These are phyloP conservation scores for Mortierella claussenii DNA, from an alignment of 192 early-diverging fungal genomes.

Conservation along the genomic window DNA sequence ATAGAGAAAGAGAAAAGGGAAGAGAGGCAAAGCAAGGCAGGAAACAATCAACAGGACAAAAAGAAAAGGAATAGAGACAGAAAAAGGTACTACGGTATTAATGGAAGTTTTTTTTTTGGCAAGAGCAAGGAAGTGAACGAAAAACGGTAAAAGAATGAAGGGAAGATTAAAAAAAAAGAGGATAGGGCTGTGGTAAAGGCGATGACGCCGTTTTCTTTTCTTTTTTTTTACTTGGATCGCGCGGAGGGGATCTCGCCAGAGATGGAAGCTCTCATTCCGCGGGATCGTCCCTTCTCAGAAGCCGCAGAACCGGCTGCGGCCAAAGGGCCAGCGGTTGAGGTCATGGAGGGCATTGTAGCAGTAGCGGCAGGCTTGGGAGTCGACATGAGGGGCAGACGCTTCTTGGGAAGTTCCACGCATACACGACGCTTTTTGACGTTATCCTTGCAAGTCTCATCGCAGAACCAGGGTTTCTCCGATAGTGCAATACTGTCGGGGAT, in stretches of 20 bases:
- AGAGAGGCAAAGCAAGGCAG: conserved; percentile 7
- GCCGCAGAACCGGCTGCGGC: conserved; percentile 44
- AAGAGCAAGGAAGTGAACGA: not conserved
- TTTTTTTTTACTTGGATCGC: conserved; percentile 24
- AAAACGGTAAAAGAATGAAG: conserved; percentile 9
- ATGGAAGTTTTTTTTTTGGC: conserved; percentile 13
- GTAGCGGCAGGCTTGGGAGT: conserved; percentile 56
- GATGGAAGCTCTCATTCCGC: conserved; percentile 35
- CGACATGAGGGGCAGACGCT: conserved; percentile 71
- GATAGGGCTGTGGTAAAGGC: not conserved
- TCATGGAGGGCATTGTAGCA: not conserved
- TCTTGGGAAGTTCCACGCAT: conserved; percentile 70
- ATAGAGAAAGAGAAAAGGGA: conserved; percentile 7
- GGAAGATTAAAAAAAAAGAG: conserved; percentile 1
- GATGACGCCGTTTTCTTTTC: not conserved
- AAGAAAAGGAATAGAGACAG: conserved; percentile 17
- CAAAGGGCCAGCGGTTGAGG: too few species aligned
- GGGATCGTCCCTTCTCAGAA: conserved; percentile 17
- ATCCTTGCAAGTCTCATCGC: conserved; percentile 66
- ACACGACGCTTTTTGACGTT: conserved; percentile 66
- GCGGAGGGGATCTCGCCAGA: conserved; percentile 22
- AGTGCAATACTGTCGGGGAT: conserved; percentile 61
- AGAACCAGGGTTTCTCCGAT: conserved; percentile 68
- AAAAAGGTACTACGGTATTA: conserved; percentile 25
- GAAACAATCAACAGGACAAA: conserved; percentile 8